Evolutionary conservation across 2,329 filamentous ascomycete genomes (phyloP), one percentile per base, ranked within the genome.

Genomic region (Herpotrichia juniperi): DNA sequence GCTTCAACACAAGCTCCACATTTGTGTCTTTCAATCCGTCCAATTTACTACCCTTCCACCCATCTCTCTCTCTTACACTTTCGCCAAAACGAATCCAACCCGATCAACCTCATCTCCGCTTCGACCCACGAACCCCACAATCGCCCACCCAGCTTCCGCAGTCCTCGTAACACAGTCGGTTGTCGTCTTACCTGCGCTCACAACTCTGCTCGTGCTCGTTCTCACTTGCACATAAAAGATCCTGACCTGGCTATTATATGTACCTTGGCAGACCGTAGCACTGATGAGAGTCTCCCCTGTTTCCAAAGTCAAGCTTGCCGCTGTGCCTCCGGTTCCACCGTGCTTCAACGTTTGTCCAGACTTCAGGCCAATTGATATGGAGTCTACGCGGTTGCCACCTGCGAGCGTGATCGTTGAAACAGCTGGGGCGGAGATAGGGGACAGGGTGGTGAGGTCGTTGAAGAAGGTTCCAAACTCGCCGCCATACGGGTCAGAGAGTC

Each of bases 201-300:
- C 55, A 0, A 71, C 79, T 19, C 76, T 74, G 1, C 81, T 82
- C 0, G 69, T 48, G 58, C 77, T 83, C 1, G 82, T 85, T 1
- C 74, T 79, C n/a, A 82, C 80, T 50, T 76, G 59, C 53, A 84
- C 77, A 63, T 81, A 86, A 63, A 87, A 84, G 60, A 79, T 79
- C 26, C 83, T 78, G n/a, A 79, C 82, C 12, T 73, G 60, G 19
- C 61, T 61, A 52, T 75, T 68, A 58, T 79, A 75, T 61, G 79
- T 62, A 12, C 76, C 83, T 57, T 79, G 74, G 68, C 83, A 86
- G 11, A 86, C 67, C 46, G 73, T 69, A 0, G 80, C 81, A 22
- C 66, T 59, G 1, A 73, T 76, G 77, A 83, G 81, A 59, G 69
- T 77, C 66, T 87, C 84, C 14, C 70, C 69, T 2, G 61, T 55